Base-by-base conservation (phyloP, 176 grass and related monocot species). In the Stipa capillata region DNA sequence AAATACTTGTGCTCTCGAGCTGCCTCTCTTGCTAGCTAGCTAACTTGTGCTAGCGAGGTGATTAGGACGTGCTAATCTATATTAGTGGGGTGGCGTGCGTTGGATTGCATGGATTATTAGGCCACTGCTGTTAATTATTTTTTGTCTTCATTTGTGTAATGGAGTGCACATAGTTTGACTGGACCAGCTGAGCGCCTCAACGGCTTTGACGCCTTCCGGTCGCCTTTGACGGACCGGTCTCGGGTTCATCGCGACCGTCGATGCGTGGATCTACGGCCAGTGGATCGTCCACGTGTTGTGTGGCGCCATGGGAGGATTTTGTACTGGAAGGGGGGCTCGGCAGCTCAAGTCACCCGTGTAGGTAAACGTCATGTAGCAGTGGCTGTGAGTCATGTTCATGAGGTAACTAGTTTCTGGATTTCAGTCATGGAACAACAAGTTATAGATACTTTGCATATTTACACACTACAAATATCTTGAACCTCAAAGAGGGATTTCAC, bases 151-250 rank as follows among this genome's bases (percentile, higher is more conserved):
- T n/a, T 57, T 21, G 48, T 25, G 18, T 27, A n/a, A n/a, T 61
- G 43, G 25, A 55, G 74, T 39, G 74, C 59, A 64, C n/a, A 73
- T 33, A 49, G 48, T 79, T 88, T 88, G 86, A 88, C 80, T 58
- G 17, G 9, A 34, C 53, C 15, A n/a, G n/a, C n/a, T n/a, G n/a
- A 8, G 33, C 50, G 62, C 29, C 48, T 9, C 5, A 31, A 42
- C 79, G 25, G 55, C 53, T 57, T n/a, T 83, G 85, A 82, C 73
- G 42, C 0, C 12, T 56, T 54, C 72, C 12, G 8, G 50, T 69
- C 64, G 67, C 43, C 45, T 5, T 21, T 25, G 24, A 39, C 65
- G 28, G 74, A 78, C 33, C n/a, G n/a, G n/a, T n/a, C n/a, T 48
- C 15, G 31, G 42, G 48, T 0, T 40, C 35, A 3, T 40, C 45